phyloP scores from a whole-genome alignment of 106 monocot species.

The Acorus gramineus region DNA sequence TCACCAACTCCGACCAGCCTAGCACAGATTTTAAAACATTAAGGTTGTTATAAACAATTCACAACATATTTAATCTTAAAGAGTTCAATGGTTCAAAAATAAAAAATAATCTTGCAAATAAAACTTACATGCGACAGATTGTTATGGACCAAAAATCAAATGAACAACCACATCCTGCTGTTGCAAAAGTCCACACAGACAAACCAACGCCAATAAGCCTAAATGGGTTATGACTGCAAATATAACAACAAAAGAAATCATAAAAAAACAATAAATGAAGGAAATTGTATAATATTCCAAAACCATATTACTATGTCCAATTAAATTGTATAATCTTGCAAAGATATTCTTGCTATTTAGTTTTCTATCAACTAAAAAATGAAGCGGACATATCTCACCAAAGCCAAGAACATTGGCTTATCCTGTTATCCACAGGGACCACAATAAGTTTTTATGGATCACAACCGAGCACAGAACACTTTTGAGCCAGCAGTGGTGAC shows the following conservation, averaged over 20 bases:
- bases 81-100: background rate
- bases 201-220: slow-evolving; percentile 97
- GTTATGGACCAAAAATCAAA: slow-evolving; percentile 97
- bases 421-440: too few relatives aligned
- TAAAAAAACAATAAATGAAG: background rate
- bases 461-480: too few relatives aligned
- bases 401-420: too few relatives aligned
- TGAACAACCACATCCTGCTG: slow-evolving; percentile 84
- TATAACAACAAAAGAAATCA: slow-evolving; percentile 9
- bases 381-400: too few relatives aligned
- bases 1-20: slow-evolving; percentile 99
- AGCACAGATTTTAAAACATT: slow-evolving; percentile 8
- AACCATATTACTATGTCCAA: too few relatives aligned
- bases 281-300: background rate
- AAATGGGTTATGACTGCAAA: slow-evolving; percentile 80
- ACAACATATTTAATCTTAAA: background rate
- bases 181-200: slow-evolving; percentile 87
- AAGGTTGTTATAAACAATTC: background rate
- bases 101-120: background rate
- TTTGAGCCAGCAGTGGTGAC: too few relatives aligned
- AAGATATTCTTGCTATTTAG: too few relatives aligned
- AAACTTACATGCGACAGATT: slow-evolving; percentile 83
- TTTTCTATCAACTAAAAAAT: too few relatives aligned
- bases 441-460: too few relatives aligned
- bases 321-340: too few relatives aligned